These are phyloP conservation scores for Magnaporthiopsis incrustans DNA, from an alignment of 2,329 filamentous ascomycete genomes.

Conservation along the genomic window DNA sequence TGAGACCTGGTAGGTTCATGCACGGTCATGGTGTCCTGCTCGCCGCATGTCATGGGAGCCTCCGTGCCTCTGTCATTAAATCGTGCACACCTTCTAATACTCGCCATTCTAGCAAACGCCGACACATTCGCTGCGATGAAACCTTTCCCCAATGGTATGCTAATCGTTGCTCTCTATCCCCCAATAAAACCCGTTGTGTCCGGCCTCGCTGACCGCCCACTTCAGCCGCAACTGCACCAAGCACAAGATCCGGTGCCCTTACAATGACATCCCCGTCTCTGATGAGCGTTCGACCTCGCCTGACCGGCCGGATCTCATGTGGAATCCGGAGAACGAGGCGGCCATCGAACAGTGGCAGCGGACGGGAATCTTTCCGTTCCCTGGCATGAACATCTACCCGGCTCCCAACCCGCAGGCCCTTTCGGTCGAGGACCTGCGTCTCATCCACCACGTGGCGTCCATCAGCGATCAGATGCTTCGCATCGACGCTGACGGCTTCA, in stretches of 20 bases:
- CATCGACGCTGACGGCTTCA: constrained; percentile 73
- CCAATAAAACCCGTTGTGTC: neutral
- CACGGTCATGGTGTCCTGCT: neutral
- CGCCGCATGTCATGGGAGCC: constrained; percentile 3
- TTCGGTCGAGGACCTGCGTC: constrained; percentile 68
- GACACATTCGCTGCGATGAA: constrained; percentile 97
- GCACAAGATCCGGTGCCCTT: constrained; percentile 96
- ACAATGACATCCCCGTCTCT: constrained; percentile 75
- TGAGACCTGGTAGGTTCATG: constrained; percentile 64
- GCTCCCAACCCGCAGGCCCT: constrained; percentile 65
- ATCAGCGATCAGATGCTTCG: constrained; percentile 76
- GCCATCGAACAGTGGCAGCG: constrained; percentile 76
- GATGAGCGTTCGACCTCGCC: constrained; percentile 55
- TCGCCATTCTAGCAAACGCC: constrained; percentile 59
- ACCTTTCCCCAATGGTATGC: constrained; percentile 92
- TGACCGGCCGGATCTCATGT: constrained; percentile 64
- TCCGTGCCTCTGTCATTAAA: no score
- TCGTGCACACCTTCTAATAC: no score
- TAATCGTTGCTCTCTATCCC: neutral
- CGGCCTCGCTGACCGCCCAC: constrained; percentile 15
- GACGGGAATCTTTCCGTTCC: constrained; percentile 79
- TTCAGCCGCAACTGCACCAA: constrained; percentile 93
- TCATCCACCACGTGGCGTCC: constrained; percentile 85
- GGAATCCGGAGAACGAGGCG: constrained; percentile 77
- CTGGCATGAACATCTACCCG: constrained; percentile 69